phyloP scores from a whole-genome alignment of 108 stramenopile genomes.

The Chaetoceros tenuissimus region DNA sequence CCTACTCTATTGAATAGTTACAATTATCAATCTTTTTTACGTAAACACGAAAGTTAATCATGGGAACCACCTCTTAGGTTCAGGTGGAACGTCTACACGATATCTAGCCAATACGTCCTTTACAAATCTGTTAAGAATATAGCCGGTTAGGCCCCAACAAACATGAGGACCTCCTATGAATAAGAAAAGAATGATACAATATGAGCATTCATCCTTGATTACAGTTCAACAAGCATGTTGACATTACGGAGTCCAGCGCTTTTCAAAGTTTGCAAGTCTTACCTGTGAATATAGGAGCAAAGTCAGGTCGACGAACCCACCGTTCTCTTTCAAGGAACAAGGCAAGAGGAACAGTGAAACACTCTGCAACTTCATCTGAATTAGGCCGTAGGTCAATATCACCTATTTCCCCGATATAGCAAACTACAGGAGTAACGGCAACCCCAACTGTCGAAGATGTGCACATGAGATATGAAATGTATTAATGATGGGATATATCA shows the following conservation, averaged over 20 bases:
- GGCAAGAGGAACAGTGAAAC: constrained; percentile 77
- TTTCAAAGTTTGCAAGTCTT: too few species aligned
- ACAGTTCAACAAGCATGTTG: too few species aligned
- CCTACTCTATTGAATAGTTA: too few species aligned
- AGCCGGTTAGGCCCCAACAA: constrained; percentile 90
- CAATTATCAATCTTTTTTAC: too few species aligned
- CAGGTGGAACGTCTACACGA: background rate
- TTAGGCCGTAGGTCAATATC: constrained; percentile 54
- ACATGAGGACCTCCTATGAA: constrained; percentile 83
- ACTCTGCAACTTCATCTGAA: constrained; percentile 81
- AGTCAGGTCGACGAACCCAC: constrained; percentile 76
- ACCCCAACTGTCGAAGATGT: too few species aligned
- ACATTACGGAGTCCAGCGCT: too few species aligned
- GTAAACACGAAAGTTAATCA: too few species aligned
- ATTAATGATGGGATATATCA: too few species aligned
- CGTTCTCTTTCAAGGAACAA: constrained; percentile 50
- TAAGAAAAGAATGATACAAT: too few species aligned
- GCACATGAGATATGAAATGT: too few species aligned
- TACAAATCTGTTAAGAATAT: constrained; percentile 76
- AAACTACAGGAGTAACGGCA: constrained; percentile 91
- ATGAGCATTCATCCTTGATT: too few species aligned
- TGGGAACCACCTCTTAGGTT: too few species aligned
- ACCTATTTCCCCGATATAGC: constrained; percentile 69
- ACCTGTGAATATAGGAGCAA: constrained; percentile 80
- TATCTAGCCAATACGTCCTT: constrained; percentile 71